Evolutionary conservation across 1,139 yeast genomes (phyloP), one percentile per base, ranked within the genome.

Genomic region (Hanseniaspora sp.): DNA sequence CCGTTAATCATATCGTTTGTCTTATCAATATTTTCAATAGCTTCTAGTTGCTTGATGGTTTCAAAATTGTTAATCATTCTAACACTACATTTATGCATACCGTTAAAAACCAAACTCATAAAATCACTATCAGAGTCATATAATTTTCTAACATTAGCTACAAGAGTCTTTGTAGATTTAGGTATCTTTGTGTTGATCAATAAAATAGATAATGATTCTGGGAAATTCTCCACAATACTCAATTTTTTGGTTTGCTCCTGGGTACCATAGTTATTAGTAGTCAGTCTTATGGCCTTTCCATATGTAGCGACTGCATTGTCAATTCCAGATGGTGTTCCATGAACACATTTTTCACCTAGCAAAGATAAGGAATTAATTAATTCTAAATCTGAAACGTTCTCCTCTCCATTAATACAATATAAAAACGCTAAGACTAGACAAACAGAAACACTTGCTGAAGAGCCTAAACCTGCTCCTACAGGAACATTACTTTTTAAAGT

Each of bases 301-400:
- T 82, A 82, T 0, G 96, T 84, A 3, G 98, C 95, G 52, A 92
- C 96, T 0, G 96, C 90, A 64, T 92, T 92, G 66, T 92, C 99
- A 55, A 94, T 88, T 15, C 99, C 99, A 23, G 95, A 83, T 11
- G 99, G 99, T 61, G 86, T 90, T 0, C 98, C 98, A 65, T 92
- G 97, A 63, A 88, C 86, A 66, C 96, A 87, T 64, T 84, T 84
- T 68, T 92, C 99, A 41, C 97, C 97, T 71, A 90, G 74, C 59
- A 84, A 83, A 0, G 97, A 83, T 96, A 96, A 90, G 7, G 74
- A 69, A 62, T 92, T 92, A 58, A 92, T 81, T 60, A 81, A 76
- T 9, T 76, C 73, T 43, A 83, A 75, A 54, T 78, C 82, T 5
- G 65, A 75, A 42, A 65, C 61, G 1, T 59, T 54, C 5, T 55